Evolutionary conservation across 805 yeast genomes (phyloP), one percentile per base, ranked within the genome.

Genomic region (Danielia reshetovae): DNA sequence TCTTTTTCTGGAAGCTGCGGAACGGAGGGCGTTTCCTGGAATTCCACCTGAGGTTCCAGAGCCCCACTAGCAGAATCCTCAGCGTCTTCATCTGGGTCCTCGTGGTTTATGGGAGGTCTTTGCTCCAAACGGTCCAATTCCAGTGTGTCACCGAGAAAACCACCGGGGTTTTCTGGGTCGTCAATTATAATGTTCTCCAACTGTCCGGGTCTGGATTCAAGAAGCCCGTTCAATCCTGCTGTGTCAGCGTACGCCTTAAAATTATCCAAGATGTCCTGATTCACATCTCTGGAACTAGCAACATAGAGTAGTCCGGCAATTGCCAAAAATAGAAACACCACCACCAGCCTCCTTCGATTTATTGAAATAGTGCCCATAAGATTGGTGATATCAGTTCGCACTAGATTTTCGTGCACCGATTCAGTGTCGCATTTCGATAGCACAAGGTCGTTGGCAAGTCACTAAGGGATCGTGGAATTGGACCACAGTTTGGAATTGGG

Each of bases 61-160:
- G 22, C 9, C 9, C 22, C 22, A 7, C 22, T 9, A 7, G 22
- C 7, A 7, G 22, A 9, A 9, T 19, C 22, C 7, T 19, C 22
- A 19, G 22, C 22, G 5, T 43, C 51, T 29, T 45, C 35, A 18
- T 42, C 49, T 3, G 38, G 43, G 18, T 50, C 51, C 5, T 42
- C 39, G 22, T 40, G 42, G 13, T 38, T 49, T 14, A 35, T 40
- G 4, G 45, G 41, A 10, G 45, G 39, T 12, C 38, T 21, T n/a
- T 38, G 47, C 22, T 54, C 57, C 13, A 35, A 36, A 7, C 46
- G 48, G 22, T 43, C 47, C 6, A 47, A 15, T 30, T 48, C 47
- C 12, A 37, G 37, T n/a, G 44, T 48, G 10, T 46, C 52, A 4
- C 62, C 62, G 32, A 57, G 37, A 25, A 45, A 56, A 8, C 38